A percentile compares a stretch with the other conserved stretches of the same genome.
phyloP scores from a whole-genome alignment of 2,329 filamentous ascomycete genomes.

The Emergomyces orientalis region DNA sequence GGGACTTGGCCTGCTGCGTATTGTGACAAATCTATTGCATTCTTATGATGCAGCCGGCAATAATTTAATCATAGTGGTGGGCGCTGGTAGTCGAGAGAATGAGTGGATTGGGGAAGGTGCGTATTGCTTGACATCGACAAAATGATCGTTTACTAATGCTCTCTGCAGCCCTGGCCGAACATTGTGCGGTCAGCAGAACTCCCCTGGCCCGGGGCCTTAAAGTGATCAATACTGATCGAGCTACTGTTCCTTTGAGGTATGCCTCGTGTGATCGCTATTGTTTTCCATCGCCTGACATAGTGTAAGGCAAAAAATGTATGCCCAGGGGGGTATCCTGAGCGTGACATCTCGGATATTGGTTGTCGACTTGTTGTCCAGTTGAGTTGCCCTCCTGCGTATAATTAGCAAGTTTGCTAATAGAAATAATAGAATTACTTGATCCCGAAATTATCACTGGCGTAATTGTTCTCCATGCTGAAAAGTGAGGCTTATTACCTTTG shows the following conservation, averaged over 20 bases:
- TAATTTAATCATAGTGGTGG: constrained; percentile 80
- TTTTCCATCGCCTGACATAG: constrained; percentile 18
- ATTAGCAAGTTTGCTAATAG: constrained; percentile 13
- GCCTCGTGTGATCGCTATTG: neutral
- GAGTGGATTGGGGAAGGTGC: constrained; percentile 80
- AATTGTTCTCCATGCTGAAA: constrained; percentile 78
- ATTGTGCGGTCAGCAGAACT: constrained; percentile 79
- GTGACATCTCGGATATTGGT: constrained; percentile 93
- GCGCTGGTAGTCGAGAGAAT: constrained; percentile 87
- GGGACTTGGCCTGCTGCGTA: constrained; percentile 80
- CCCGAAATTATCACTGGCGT: constrained; percentile 80
- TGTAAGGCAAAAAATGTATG: constrained; percentile 77
- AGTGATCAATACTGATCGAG: constrained; percentile 88
- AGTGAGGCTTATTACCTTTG: constrained; percentile 24
- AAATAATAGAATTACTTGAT: constrained; percentile 51
- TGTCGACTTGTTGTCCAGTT: constrained; percentile 77
- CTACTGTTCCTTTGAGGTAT: constrained; percentile 64
- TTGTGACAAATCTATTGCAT: constrained; percentile 92
- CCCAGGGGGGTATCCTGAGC: constrained; percentile 81
- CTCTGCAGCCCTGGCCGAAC: constrained; percentile 66
- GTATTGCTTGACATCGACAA: constrained; percentile 6
- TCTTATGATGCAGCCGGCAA: constrained; percentile 94
- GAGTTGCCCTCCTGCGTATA: constrained; percentile 8
- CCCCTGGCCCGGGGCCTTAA: constrained; percentile 75
- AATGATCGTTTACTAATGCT: neutral